Evolutionary conservation across 352 stramenopile species (phyloP), one percentile per base, ranked within the genome.

Genomic region (Hyaloperonospora brassicae): DNA sequence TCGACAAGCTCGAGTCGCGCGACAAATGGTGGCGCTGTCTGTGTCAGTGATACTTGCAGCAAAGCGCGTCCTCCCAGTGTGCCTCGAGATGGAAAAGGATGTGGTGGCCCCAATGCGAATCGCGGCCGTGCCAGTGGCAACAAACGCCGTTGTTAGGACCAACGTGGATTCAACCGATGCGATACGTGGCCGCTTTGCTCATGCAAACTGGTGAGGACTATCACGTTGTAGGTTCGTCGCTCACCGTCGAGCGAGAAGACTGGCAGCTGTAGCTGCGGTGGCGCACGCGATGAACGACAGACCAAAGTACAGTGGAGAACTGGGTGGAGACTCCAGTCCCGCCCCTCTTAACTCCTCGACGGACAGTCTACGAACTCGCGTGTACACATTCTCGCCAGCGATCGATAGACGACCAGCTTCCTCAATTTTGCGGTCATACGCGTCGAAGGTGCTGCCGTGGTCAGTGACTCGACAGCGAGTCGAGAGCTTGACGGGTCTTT

Each of bases 261-360:
- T 55, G 2, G 69, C 72, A 2, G 70, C 70, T 13, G 70, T 79
- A 31, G 70, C 72, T 17, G 70, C 70, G 0, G 68, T 80, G 24
- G 70, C 72, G 17, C 72, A 83, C 1, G 68, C 72, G 10, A 83
- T 66, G 36, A 83, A 64, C 2, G 72, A 79, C n/a, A 83, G 52
- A 35, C 72, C 70, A 25, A 83, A 53, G 53, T 73, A 72, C 17
- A 80, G 45, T 1, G 66, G 64, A 2, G 72, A 72, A 10, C 62
- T 71, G 31, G 56, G 49, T 5, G 57, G 36, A 10, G 58, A 47
- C 31, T 60, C 52, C 10, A 22, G 36, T 5, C 51, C 55, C 13
- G 56, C 46, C 30, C 42, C 52, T 22, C 55, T 58, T 0, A 68
- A 25, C 14, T 68, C 54, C 9, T 70, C 47, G 2, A 76, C 55